These are phyloP conservation scores for Lanzia echinophila DNA, from an alignment of 2,329 filamentous ascomycete genomes.

Conservation along the genomic window DNA sequence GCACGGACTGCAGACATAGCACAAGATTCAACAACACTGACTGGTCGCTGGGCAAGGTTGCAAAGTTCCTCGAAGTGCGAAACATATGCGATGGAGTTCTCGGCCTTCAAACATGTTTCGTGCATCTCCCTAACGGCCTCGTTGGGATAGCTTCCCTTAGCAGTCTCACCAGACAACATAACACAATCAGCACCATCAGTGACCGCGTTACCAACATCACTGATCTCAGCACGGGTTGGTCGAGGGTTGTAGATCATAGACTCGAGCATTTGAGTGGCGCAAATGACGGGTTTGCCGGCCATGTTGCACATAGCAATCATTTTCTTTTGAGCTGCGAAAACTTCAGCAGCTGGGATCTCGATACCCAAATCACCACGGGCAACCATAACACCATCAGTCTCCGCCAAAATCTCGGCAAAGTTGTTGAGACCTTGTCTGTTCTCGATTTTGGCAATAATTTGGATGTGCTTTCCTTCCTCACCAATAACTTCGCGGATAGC, in stretches of 20 bases:
- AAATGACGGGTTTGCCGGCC: conserved; percentile 97
- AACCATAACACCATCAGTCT: conserved; percentile 99
- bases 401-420: conserved; percentile 91
- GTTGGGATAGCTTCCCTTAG: conserved; percentile 90
- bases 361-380: conserved; percentile 98
- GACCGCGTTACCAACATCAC: conserved; percentile 95
- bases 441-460: conserved; percentile 99
- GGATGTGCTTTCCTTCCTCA: conserved; percentile 87
- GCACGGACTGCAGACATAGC: conserved; percentile 96
- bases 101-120: conserved; percentile 91
- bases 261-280: conserved; percentile 99
- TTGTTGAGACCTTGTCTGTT: conserved; percentile 99
- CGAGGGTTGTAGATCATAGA: conserved; percentile 99
- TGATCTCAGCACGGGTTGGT: conserved; percentile 95
- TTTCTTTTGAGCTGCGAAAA: conserved; percentile 99
- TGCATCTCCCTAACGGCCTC: conserved; percentile 97
- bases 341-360: conserved; percentile 96
- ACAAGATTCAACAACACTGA: conserved; percentile 85
- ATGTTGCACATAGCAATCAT: conserved; percentile 99
- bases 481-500: conserved; percentile 90
- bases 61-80: conserved; percentile 94
- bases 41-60: conserved; percentile 73
- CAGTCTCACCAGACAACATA: conserved; percentile 98
- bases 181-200: conserved; percentile 98
- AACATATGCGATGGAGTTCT: conserved; percentile 96